These are phyloP conservation scores for Mycosphaerelloides madeirae DNA, from an alignment of 2,329 filamentous ascomycete genomes.

Conservation along the genomic window DNA sequence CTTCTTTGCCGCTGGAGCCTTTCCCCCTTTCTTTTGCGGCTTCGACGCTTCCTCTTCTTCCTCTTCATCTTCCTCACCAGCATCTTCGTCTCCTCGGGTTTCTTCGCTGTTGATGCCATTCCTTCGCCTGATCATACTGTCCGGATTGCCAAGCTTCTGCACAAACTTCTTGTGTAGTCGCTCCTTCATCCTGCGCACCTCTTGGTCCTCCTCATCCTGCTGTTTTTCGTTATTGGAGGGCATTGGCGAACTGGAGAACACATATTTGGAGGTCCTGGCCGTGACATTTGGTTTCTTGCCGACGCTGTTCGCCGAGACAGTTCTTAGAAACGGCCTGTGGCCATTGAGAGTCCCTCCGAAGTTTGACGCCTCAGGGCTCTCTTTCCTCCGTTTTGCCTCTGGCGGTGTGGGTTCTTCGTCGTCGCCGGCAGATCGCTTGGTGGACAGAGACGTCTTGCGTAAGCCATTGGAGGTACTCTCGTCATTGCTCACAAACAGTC, in stretches of 20 bases:
- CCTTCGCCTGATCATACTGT: conserved; percentile 67
- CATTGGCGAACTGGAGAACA: conserved; percentile 51
- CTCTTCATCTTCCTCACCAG: conserved; percentile 55
- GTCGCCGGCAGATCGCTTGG: conserved; percentile 20
- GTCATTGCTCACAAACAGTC: conserved; percentile 30
- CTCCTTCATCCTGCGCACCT: conserved; percentile 56
- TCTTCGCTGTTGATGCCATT: conserved; percentile 54
- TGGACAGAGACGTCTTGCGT: conserved; percentile 2
- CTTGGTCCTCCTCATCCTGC: conserved; percentile 46
- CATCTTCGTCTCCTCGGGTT: conserved; percentile 46
- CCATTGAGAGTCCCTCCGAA: conserved; percentile 5
- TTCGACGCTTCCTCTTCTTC: conserved; percentile 49
- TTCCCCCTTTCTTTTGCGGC: conserved; percentile 46
- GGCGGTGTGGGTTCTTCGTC: conserved; percentile 11
- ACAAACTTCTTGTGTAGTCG: conserved; percentile 80
- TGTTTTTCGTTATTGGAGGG: conserved; percentile 37
- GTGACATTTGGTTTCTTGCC: conserved; percentile 35
- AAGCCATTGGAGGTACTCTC: conserved; percentile 14
- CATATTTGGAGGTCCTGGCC: conserved; percentile 54
- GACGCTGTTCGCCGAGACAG: conserved; percentile 11
- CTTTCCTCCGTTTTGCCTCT: conserved; percentile 14
- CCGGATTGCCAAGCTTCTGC: conserved; percentile 80
- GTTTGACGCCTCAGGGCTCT: conserved; percentile 20
- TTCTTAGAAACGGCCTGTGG: conserved; percentile 9
- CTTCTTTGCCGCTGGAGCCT: conserved; percentile 59